Evolutionary conservation across 2,329 filamentous ascomycete genomes (phyloP).

Genomic region (Fusarium chlamydosporum): DNA sequence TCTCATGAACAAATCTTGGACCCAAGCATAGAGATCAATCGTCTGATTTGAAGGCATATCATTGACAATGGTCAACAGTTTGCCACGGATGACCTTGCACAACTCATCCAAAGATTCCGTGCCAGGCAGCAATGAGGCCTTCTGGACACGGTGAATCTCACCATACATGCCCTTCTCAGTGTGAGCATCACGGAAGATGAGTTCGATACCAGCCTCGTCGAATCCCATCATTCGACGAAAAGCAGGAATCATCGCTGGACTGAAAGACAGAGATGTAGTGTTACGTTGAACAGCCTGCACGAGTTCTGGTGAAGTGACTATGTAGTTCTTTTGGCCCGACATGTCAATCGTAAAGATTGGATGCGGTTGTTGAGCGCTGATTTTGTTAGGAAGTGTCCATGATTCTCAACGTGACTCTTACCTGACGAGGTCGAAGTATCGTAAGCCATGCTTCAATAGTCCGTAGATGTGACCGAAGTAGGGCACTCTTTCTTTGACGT

Average conservation of each 20-base stretch:
- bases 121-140: conserved; percentile 35
- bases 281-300: conserved; percentile 43
- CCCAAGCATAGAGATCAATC: conserved; percentile 36
- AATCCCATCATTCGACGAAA: conserved; percentile 46
- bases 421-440: conserved; percentile 42
- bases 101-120: conserved; percentile 37
- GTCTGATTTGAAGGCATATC: conserved; percentile 16
- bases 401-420: not conserved
- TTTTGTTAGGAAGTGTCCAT: not conserved
- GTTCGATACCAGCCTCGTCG: conserved; percentile 39
- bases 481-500: conserved; percentile 31
- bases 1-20: conserved; percentile 40
- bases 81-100: conserved; percentile 16
- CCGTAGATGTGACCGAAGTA: conserved; percentile 41
- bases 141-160: conserved; percentile 42
- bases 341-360: conserved; percentile 47
- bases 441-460: conserved; percentile 34
- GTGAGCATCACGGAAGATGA: conserved; percentile 45
- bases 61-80: conserved; percentile 24
- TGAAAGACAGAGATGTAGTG: conserved; percentile 34
- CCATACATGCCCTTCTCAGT: conserved; percentile 46
- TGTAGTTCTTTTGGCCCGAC: conserved; percentile 44
- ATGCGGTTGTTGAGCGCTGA: conserved; percentile 38
- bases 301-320: conserved; percentile 44
- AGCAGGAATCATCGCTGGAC: conserved; percentile 40